phyloP scores from a whole-genome alignment of 2,329 filamentous ascomycete species.

The Fusarium ambrosium region DNA sequence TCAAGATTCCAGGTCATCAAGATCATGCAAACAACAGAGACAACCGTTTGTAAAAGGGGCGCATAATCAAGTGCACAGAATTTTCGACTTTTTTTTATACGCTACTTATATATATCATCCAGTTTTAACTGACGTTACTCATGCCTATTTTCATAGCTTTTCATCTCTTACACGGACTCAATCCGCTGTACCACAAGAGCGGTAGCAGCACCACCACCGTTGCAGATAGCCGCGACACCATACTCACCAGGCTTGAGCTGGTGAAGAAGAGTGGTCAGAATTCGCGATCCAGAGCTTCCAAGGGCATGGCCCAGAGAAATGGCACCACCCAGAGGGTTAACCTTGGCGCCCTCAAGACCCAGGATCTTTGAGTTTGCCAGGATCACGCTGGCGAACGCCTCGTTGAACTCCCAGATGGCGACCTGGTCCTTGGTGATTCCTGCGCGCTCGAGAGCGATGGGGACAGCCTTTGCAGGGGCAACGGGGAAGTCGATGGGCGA shows the following conservation, averaged over 20 bases:
- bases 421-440: slow-evolving; percentile 94
- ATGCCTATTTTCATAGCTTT: not conserved
- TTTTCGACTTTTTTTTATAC: not conserved
- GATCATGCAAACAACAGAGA: not conserved
- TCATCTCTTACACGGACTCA: slow-evolving; percentile 63
- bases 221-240: slow-evolving; percentile 95
- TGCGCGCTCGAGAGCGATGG: slow-evolving; percentile 87
- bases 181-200: slow-evolving; percentile 92
- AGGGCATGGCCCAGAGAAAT: slow-evolving; percentile 93
- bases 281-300: slow-evolving; percentile 92
- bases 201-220: slow-evolving; percentile 92
- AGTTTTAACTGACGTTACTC: not conserved
- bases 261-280: slow-evolving; percentile 90
- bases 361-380: slow-evolving; percentile 95
- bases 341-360: slow-evolving; percentile 80
- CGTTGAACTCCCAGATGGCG: slow-evolving; percentile 97
- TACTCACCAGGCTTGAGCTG: slow-evolving; percentile 94
- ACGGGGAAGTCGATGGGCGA: slow-evolving; percentile 95
- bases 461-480: slow-evolving; percentile 91
- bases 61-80: not conserved
- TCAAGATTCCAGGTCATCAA: not conserved
- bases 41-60: not conserved
- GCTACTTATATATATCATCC: not conserved
- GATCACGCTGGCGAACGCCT: slow-evolving; percentile 96
- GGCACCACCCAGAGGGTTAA: slow-evolving; percentile 91